A percentile compares a stretch with the other conserved stretches of the same genome.
Evolutionary conservation across 495 filamentous ascomycete genomes (phyloP).

Genomic region (Usnea hakonensis): DNA sequence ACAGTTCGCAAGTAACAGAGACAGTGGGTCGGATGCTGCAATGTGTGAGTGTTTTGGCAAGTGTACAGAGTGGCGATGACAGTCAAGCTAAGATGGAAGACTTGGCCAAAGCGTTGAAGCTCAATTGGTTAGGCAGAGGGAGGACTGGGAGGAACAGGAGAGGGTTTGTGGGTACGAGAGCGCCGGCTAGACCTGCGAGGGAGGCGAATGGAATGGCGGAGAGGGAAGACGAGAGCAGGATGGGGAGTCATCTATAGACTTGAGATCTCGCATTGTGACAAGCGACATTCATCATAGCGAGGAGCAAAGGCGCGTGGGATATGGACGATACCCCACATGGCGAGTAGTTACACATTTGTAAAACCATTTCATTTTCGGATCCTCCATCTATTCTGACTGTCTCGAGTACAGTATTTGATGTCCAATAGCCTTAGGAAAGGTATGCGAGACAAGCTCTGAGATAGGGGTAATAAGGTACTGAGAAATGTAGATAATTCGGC

Average conservation of each 20-base stretch:
- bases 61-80: conserved; percentile 64
- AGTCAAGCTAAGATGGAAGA: conserved; percentile 72
- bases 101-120: conserved; percentile 75
- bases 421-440: too few species aligned
- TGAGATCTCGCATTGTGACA: not conserved
- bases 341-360: too few species aligned
- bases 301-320: not conserved
- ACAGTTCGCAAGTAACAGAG: conserved; percentile 82
- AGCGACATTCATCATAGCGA: not conserved
- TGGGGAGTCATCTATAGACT: not conserved
- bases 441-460: too few species aligned
- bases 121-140: conserved; percentile 92
- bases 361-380: too few species aligned
- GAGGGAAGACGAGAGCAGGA: not conserved
- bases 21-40: conserved; percentile 95
- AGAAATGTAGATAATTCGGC: too few species aligned
- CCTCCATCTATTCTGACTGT: too few species aligned
- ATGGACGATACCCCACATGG: conserved; percentile 2
- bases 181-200: conserved; percentile 28
- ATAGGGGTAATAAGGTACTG: too few species aligned
- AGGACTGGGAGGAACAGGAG: conserved; percentile 81
- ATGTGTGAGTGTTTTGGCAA: conserved; percentile 83
- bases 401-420: too few species aligned
- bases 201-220: conserved; percentile 1
- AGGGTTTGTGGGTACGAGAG: conserved; percentile 73